Evolutionary conservation across 116 monocot genomes (phyloP), one percentile per base, ranked within the genome.

Genomic region (Dioscorea cayenensis): DNA sequence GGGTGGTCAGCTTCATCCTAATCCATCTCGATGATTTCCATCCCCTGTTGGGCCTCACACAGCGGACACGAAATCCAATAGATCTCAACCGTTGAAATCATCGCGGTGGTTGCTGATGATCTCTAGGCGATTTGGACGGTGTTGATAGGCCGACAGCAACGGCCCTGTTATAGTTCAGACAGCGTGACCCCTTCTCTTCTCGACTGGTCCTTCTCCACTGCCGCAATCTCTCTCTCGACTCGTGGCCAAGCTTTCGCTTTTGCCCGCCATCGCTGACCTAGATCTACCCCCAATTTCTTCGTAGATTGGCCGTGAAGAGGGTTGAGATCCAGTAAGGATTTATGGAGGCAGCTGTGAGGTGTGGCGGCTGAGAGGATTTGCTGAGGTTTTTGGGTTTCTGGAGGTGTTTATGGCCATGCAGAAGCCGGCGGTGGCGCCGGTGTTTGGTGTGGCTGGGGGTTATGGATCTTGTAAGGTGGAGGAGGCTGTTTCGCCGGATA

Each of bases 401-500:
- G 43, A 6, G 43, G 43, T 12, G 43, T 55, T 55, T 16, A 16
- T n/a, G 19, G 17, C 55, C 55, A 55, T 55, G 55, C 55, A 55
- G 55, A 55, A 55, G 55, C 55, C 55, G 55, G 14, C 55, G 55
- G 55, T n/a, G 67, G 74, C 49, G 55, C 16, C 18, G 55, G 55
- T 8, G 55, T 55, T 55, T 55, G 73, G 49, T 32, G 64, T 64
- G 64, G 70, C 37, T 14, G 76, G 36, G 61, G 23, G 28, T 4
- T 71, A 52, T 19, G 71, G 65, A 38, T 16, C 52, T 28, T 18
- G 43, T 43, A 43, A 43, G 43, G 37, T 52, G 52, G 65, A 11
- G 19, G 70, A 60, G 11, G 77, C 66, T 5, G 77, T 17, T 5
- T 20, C 55, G 73, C 29, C 60, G 66, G 74, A 67, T 28, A 62